Evolutionary conservation across 768 basidiomycete species (phyloP).

Genomic region (Mrakia gelida): DNA sequence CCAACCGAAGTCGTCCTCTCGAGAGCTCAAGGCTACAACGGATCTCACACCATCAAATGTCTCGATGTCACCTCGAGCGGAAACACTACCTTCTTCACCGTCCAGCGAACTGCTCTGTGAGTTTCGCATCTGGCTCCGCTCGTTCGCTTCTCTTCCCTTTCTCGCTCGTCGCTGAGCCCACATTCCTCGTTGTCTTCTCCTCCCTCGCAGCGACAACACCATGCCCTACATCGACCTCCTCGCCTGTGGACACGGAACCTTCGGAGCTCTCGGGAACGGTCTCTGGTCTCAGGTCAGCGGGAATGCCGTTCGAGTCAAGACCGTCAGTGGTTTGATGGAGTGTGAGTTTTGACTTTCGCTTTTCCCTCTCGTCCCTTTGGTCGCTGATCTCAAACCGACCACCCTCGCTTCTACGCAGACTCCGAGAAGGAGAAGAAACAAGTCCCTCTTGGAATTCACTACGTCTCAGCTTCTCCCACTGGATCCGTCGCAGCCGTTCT

Average conservation of each 20-base stretch:
- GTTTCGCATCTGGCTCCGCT: neutral
- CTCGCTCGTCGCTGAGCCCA: neutral
- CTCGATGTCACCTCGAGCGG: constrained; percentile 13
- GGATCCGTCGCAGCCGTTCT: constrained; percentile 35
- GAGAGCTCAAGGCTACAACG: neutral
- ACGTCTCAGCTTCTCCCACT: constrained; percentile 34
- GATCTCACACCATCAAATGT: constrained; percentile 13
- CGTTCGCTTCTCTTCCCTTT: neutral
- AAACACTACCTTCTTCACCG: constrained; percentile 22
- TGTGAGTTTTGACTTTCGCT: neutral
- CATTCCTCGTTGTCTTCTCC: too few relatives aligned
- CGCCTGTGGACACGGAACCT: constrained; percentile 22
- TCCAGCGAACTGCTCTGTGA: neutral
- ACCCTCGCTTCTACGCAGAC: constrained; percentile 13
- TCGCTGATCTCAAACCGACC: neutral
- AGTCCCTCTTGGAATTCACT: constrained; percentile 34
- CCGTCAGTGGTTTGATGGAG: constrained; percentile 22
- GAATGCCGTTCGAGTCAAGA: constrained; percentile 22
- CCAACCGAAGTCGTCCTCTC: constrained; percentile 30
- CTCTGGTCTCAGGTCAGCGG: constrained; percentile 22
- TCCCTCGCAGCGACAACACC: neutral
- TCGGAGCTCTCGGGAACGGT: constrained; percentile 29
- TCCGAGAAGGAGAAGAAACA: constrained; percentile 28
- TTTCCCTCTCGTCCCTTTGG: neutral
- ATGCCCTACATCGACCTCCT: constrained; percentile 16